Percentiles rank a stretch among this genome's conserved stretches.
Evolutionary conservation across 1,139 yeast genomes (phyloP).

Genomic region (Taphrina wiesneri): DNA sequence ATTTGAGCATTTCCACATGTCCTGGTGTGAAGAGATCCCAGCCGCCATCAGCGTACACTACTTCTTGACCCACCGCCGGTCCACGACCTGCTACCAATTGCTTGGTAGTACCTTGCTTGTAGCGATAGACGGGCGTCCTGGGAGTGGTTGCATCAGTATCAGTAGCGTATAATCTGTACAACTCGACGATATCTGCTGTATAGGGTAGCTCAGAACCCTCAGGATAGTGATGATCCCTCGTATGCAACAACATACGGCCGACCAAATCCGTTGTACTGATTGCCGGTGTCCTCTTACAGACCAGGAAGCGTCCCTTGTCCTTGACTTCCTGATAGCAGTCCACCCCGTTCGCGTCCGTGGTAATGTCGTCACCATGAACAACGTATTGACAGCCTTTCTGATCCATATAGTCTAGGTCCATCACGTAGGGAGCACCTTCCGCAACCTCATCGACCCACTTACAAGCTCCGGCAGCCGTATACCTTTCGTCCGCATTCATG

Average conservation of each 20-base stretch:
- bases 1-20: conserved; percentile 69
- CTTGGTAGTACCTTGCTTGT: conserved; percentile 37
- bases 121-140: conserved; percentile 17
- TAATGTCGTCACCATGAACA: conserved; percentile 96
- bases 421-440: conserved; percentile 89
- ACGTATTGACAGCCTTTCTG: conserved; percentile 75
- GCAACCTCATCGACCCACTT: conserved; percentile 81
- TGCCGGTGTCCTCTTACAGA: conserved; percentile 89
- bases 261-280: conserved; percentile 94
- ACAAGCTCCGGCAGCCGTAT: conserved; percentile 81
- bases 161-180: conserved; percentile 36
- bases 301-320: conserved; percentile 57
- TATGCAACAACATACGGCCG: conserved; percentile 75
- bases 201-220: conserved; percentile 18
- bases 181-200: neutral
- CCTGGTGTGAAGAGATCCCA: conserved; percentile 94
- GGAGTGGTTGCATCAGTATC: conserved; percentile 42
- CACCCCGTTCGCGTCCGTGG: conserved; percentile 91
- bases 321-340: conserved; percentile 87
- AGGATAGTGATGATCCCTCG: conserved; percentile 57
- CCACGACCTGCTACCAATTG: conserved; percentile 42
- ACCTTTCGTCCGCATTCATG: conserved; percentile 73
- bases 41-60: conserved; percentile 73
- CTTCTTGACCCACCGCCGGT: conserved; percentile 34
- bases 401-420: conserved; percentile 80